Evolutionary conservation across 2,329 filamentous ascomycete genomes (phyloP).

Genomic region (Dendrostoma leiphaemia): DNA sequence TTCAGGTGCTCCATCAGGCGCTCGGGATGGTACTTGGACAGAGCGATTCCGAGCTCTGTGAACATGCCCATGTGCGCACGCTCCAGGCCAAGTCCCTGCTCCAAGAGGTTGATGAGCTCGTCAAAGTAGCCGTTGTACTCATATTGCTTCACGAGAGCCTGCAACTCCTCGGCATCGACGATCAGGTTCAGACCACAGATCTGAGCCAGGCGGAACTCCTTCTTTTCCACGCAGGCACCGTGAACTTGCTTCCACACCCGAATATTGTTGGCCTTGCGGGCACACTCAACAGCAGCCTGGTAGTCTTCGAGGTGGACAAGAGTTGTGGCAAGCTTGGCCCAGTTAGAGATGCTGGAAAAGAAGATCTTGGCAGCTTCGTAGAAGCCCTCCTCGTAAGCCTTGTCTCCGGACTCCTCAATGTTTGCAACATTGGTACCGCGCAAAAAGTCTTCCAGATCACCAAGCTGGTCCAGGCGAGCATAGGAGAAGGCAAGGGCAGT

Average conservation of each 20-base stretch:
- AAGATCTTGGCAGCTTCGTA: slow-evolving; percentile 99
- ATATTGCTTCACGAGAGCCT: slow-evolving; percentile 92
- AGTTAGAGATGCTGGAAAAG: slow-evolving; percentile 97
- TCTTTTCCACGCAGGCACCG: slow-evolving; percentile 92
- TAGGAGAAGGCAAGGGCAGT: slow-evolving; percentile 92
- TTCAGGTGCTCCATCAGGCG: slow-evolving; percentile 98
- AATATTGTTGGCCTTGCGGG: slow-evolving; percentile 97
- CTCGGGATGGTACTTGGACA: slow-evolving; percentile 93
- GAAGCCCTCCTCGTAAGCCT: slow-evolving; percentile 91
- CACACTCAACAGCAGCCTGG: slow-evolving; percentile 95
- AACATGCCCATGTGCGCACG: slow-evolving; percentile 97
- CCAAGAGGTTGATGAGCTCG: slow-evolving; percentile 89
- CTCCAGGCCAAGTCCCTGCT: slow-evolving; percentile 92
- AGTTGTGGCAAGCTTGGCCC: slow-evolving; percentile 97
- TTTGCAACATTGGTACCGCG: slow-evolving; percentile 92
- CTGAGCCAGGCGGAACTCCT: slow-evolving; percentile 97
- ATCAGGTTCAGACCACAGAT: slow-evolving; percentile 99
- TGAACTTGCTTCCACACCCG: slow-evolving; percentile 99
- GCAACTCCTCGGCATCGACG: slow-evolving; percentile 92
- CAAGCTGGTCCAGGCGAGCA: slow-evolving; percentile 85
- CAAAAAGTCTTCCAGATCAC: slow-evolving; percentile 95
- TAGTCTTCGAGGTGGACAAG: slow-evolving; percentile 97
- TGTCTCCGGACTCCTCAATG: slow-evolving; percentile 95
- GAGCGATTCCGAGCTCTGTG: slow-evolving; percentile 84
- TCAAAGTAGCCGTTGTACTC: slow-evolving; percentile 98